phyloP scores from a whole-genome alignment of 73 alveolate genomes.

The Paramecium pentaurelia region DNA sequence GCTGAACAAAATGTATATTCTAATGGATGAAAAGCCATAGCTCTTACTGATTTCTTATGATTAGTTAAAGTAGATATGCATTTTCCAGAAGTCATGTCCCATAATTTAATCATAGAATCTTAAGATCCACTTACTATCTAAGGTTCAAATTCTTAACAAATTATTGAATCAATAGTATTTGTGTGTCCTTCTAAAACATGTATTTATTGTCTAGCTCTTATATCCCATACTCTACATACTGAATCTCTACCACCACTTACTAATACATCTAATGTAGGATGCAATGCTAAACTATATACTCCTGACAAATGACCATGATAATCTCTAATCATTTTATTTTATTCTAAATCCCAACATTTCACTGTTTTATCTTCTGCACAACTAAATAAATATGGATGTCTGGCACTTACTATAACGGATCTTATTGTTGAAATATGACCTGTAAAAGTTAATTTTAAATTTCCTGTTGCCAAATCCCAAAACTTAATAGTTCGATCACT shows the following conservation, averaged over 20 bases:
- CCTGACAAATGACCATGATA: conserved; percentile 97
- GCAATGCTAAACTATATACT: conserved; percentile 92
- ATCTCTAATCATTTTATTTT: conserved; percentile 95
- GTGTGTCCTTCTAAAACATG: conserved; percentile 95
- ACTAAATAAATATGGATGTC: conserved; percentile 98
- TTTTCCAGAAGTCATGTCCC: conserved; percentile 93
- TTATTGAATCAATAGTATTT: conserved; percentile 87
- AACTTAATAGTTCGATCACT: conserved; percentile 97
- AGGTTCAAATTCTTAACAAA: conserved; percentile 91
- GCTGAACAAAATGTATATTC: conserved; percentile 97
- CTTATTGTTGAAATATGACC: conserved; percentile 95
- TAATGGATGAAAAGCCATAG: conserved; percentile 86
- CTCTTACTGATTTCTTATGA: conserved; percentile 97
- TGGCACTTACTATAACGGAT: conserved; percentile 69
- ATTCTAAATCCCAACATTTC: conserved; percentile 98
- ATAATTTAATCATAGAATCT: conserved; percentile 80
- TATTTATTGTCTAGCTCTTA: conserved; percentile 94
- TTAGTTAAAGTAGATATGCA: conserved; percentile 93
- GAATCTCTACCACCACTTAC: conserved; percentile 96
- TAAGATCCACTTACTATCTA: conserved; percentile 90
- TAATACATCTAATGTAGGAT: conserved; percentile 96
- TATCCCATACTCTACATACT: conserved; percentile 98
- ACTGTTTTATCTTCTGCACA: conserved; percentile 95
- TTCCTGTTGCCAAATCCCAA: conserved; percentile 99
- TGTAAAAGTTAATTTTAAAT: conserved; percentile 90